These are phyloP conservation scores for Amoebophrya sp. DNA, from an alignment of 169 alveolate species.

Conservation along the genomic window DNA sequence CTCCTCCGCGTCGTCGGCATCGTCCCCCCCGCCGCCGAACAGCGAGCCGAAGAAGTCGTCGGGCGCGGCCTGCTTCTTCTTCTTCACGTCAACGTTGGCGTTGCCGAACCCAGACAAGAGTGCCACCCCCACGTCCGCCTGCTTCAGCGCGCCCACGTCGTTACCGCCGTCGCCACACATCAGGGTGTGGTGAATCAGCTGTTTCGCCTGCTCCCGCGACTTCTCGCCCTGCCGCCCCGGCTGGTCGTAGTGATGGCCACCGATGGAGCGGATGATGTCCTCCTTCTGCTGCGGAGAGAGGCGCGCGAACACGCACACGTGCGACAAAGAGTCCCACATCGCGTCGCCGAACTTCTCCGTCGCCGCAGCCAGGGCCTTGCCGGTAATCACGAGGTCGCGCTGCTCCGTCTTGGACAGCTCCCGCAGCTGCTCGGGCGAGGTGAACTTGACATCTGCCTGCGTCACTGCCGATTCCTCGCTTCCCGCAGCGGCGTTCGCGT, in stretches of 20 bases:
- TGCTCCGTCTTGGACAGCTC: neutral
- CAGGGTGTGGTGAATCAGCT: conserved; percentile 32
- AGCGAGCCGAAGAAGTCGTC: neutral
- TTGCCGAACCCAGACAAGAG: conserved; percentile 54
- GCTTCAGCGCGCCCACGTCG: conserved; percentile 94
- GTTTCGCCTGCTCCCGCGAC: conserved; percentile 54
- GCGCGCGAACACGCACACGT: conserved; percentile 72
- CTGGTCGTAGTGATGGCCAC: neutral
- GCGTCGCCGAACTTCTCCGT: neutral
- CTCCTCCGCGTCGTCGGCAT: neutral
- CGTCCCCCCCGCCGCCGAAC: neutral
- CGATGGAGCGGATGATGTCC: conserved; percentile 23
- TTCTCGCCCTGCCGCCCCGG: conserved; percentile 48
- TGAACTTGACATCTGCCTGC: neutral
- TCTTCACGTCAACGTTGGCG: conserved; percentile 23
- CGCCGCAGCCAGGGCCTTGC: conserved; percentile 18
- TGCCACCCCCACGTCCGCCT: conserved; percentile 94
- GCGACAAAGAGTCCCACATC: conserved; percentile 2
- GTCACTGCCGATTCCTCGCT: too few species aligned
- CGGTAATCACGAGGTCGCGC: conserved; percentile 22
- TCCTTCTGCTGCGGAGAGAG: conserved; percentile 88
- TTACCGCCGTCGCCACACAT: conserved; percentile 99
- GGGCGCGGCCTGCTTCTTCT: neutral
- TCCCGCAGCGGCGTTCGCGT: too few species aligned
- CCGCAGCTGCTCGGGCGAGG: neutral